Percentiles rank a stretch among this genome's conserved stretches.
These are phyloP conservation scores for Cryptococcus jaspeensis DNA, from an alignment of 1,284 basidiomycete species.

Conservation along the genomic window DNA sequence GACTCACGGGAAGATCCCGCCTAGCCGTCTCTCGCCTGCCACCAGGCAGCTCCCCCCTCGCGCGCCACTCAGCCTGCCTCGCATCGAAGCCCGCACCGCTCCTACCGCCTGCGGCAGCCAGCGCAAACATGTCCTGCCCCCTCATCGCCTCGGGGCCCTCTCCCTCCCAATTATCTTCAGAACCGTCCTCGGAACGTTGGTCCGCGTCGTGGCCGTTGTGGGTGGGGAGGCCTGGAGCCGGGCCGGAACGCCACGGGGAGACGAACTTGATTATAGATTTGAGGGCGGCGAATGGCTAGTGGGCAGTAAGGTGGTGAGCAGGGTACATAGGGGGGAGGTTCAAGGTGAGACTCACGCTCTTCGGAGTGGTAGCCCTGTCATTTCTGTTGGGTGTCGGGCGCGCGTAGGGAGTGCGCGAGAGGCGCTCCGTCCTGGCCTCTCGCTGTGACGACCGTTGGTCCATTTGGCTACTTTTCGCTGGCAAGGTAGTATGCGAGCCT, in stretches of 20 bases:
- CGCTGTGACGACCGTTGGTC: constrained; percentile 35
- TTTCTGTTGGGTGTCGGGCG: constrained; percentile 18
- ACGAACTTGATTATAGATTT: constrained; percentile 26
- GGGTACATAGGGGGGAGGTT: background rate
- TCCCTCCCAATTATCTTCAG: constrained; percentile 46
- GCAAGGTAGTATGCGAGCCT: no score
- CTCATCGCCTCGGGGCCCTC: constrained; percentile 26
- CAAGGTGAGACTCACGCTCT: constrained; percentile 8
- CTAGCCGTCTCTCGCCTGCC: constrained; percentile 26
- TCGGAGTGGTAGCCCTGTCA: constrained; percentile 12
- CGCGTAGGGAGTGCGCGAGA: constrained; percentile 31
- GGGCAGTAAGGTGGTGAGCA: constrained; percentile 2
- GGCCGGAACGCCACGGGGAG: constrained; percentile 10
- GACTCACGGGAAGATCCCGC: constrained; percentile 20
- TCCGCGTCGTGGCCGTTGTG: constrained; percentile 15
- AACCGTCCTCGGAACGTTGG: constrained; percentile 38
- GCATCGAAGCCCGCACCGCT: constrained; percentile 29
- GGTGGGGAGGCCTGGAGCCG: constrained; percentile 19
- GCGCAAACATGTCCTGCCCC: constrained; percentile 36
- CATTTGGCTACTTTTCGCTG: constrained; percentile 14
- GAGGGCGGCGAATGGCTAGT: constrained; percentile 21
- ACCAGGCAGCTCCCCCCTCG: constrained; percentile 28
- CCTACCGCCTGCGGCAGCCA: constrained; percentile 35
- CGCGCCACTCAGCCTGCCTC: constrained; percentile 29
- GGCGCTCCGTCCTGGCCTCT: constrained; percentile 31